Base-by-base conservation (phyloP, 2,329 filamentous ascomycete genomes). In the Fusarium sp. region DNA sequence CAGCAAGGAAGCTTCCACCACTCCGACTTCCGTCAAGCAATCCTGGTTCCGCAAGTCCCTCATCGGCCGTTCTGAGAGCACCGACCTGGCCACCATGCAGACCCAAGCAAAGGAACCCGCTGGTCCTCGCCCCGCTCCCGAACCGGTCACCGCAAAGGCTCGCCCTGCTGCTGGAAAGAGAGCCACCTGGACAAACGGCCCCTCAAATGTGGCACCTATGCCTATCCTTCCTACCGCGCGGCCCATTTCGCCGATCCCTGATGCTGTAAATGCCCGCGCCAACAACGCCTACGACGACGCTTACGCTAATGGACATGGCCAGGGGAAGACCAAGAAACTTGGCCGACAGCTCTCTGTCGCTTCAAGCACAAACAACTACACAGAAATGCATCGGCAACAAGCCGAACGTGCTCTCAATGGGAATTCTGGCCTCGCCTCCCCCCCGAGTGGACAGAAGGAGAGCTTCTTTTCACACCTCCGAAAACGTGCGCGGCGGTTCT, bases 11-110 rank as follows among this genome's bases (percentile, higher is more conserved):
- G 72, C 77, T 18, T 66, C 75, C 11, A 86, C 86, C 1, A 85
- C 91, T 11, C 86, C 92, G 11, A 86, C 92, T 20, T 88, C 91
- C 3, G 89, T 92, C 8, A 98, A 98, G 83, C 92, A 93, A 25
- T 98, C 95, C 0, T 99, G 96, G 96, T 98, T 99, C 82, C 90
- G 96, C 72, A 94, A 97, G 79, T 98, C 96, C 15, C 86, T 99
- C 62, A 97, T 98, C 77, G 91, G 92, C 61, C 89, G 92, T 63
- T 90, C 91, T 47, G 91, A 93, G 50, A 90, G 86, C 73, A 85
- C 89, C 14, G 91, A 92, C 57, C 85, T 87, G n/a, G 83, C 89
- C 11, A 77, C 82, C 6, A 80, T 84, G 20, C 81, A 84, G 57
- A 76, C 83, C 18, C 81, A 80, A 25, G 77, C 78, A 27, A 89